Evolutionary conservation across 2,329 filamentous ascomycete genomes (phyloP).

Genomic region (Colletotrichum sp.): DNA sequence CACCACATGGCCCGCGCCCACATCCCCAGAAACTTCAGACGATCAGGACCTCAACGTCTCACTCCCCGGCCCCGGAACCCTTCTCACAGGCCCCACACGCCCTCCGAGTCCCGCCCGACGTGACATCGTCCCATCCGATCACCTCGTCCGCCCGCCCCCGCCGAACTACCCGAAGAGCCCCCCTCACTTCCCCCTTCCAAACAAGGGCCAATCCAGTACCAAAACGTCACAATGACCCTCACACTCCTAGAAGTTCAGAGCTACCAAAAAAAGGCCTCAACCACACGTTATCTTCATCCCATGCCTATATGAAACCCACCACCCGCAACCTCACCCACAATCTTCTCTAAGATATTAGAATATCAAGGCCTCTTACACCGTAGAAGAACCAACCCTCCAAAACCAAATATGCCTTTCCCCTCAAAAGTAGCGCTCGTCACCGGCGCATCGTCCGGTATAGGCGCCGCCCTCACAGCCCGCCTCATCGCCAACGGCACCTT

Average conservation of each 20-base stretch:
- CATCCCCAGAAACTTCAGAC: neutral
- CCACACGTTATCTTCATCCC: neutral
- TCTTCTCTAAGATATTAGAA: neutral
- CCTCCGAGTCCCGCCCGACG: neutral
- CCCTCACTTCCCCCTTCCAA: neutral
- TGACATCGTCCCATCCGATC: conserved; percentile 7
- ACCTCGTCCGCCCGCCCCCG: neutral
- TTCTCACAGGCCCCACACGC: neutral
- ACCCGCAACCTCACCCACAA: neutral
- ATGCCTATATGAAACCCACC: neutral
- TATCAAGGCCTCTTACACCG: neutral
- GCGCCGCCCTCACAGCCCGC: conserved; percentile 47
- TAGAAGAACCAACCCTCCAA: neutral
- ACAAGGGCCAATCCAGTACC: neutral
- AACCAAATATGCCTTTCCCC: conserved; percentile 51
- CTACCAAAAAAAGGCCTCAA: neutral
- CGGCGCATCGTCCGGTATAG: conserved; percentile 61
- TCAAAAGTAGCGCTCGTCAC: conserved; percentile 62
- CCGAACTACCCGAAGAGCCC: neutral
- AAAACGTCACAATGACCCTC: conserved; percentile 1
- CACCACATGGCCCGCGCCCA: neutral
- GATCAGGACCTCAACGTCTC: neutral
- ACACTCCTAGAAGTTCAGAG: neutral
- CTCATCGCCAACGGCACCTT: conserved; percentile 50
- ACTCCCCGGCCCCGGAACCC: neutral